Conservation (phyloP, 1,284 basidiomycete species). For the Trametes versicolor region DNA sequence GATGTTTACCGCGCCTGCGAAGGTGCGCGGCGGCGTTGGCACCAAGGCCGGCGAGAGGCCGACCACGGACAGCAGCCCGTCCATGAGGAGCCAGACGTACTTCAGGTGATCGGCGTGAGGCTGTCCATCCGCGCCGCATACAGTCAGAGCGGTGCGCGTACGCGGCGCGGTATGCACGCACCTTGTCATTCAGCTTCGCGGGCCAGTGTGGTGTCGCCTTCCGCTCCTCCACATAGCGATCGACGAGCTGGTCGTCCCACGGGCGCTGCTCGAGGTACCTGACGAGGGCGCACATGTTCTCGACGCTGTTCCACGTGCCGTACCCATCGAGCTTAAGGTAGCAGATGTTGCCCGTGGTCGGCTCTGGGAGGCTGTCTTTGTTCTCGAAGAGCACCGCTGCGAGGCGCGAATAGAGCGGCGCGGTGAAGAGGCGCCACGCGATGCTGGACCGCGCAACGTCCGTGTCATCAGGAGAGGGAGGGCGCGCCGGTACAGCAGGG, state of each 20-base stretch:
- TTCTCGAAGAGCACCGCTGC: slow-evolving; percentile 10
- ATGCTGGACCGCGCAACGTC: slow-evolving; percentile 15
- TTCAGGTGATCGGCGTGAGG: slow-evolving; percentile 14
- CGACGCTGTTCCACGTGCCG: slow-evolving; percentile 22
- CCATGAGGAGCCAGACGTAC: slow-evolving; percentile 24
- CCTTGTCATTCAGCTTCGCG: slow-evolving; percentile 19
- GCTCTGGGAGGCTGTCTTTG: slow-evolving; percentile 15
- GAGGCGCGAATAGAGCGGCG: slow-evolving; percentile 19
- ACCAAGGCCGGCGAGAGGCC: slow-evolving; percentile 11
- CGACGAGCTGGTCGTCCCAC: slow-evolving; percentile 25
- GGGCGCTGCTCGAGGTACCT: slow-evolving; percentile 11
- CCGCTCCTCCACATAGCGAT: slow-evolving; percentile 9
- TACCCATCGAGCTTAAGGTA: slow-evolving; percentile 27
- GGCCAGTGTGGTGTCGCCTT: slow-evolving; percentile 21
- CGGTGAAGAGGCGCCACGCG: slow-evolving; percentile 19
- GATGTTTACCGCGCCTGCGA: slow-evolving; percentile 18
- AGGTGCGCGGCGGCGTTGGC: slow-evolving; percentile 8
- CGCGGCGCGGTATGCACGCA: neutral
- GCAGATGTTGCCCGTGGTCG: slow-evolving; percentile 14
- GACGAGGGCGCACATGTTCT: slow-evolving; percentile 25
- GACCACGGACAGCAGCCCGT: slow-evolving; percentile 19
- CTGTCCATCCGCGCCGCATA: neutral
- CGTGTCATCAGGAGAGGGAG: slow-evolving; percentile 2
- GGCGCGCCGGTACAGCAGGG: neutral
- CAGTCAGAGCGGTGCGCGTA: neutral